Conservation (phyloP, 2,329 filamentous ascomycete genomes). For the Fusarium foetens region DNA sequence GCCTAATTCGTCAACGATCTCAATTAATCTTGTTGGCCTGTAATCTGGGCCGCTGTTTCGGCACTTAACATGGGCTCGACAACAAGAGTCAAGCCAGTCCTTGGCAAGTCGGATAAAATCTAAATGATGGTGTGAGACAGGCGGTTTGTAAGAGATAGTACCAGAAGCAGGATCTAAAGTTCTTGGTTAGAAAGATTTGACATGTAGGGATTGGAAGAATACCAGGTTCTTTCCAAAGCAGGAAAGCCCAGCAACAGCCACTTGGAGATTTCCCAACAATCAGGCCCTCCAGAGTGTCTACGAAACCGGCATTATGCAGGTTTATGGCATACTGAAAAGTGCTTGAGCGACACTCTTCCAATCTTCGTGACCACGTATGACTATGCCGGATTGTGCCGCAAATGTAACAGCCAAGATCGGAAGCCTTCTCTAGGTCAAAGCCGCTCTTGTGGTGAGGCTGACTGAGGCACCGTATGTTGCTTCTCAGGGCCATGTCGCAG, state of each 20-base stretch:
- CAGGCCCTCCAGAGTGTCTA: neutral
- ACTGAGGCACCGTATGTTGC: accelerated
- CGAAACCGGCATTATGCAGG: neutral
- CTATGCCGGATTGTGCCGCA: neutral
- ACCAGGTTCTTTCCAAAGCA: neutral
- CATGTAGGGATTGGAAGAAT: accelerated
- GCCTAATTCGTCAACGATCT: accelerated
- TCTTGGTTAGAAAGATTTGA: neutral
- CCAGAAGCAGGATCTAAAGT: neutral
- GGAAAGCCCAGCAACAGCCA: neutral
- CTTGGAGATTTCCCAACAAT: neutral
- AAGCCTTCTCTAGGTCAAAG: neutral
- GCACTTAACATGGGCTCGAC: neutral
- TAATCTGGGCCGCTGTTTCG: accelerated
- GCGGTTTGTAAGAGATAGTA: neutral
- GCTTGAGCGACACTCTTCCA: neutral
- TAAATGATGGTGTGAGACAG: neutral
- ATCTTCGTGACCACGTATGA: neutral
- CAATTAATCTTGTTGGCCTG: neutral
- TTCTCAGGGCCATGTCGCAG: neutral
- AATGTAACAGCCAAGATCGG: neutral
- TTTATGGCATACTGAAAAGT: neutral
- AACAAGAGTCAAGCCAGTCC: neutral
- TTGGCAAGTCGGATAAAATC: neutral
- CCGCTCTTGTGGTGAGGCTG: neutral